These are phyloP conservation scores for Termitomyces heimii DNA, from an alignment of 768 basidiomycete genomes.

Conservation along the genomic window DNA sequence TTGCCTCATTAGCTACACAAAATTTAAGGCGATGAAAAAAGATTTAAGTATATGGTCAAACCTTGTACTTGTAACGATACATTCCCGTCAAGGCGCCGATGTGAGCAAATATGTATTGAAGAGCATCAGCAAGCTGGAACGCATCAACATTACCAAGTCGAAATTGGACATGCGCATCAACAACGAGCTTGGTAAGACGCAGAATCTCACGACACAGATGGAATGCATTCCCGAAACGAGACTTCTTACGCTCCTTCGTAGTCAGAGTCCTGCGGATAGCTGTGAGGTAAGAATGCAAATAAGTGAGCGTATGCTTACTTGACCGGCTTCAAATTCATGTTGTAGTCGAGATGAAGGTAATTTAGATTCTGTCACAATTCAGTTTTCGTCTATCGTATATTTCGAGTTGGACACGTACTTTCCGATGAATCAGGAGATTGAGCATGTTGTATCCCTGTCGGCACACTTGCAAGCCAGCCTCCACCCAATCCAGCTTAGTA, in stretches of 20 bases:
- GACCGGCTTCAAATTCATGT: conserved; percentile 97
- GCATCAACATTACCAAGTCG: conserved; percentile 98
- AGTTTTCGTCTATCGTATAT: background rate
- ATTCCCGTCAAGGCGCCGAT: conserved; percentile 98
- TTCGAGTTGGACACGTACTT: conserved; percentile 38
- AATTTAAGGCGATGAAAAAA: background rate
- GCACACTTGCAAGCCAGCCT: conserved; percentile 97
- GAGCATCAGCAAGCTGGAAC: conserved; percentile 96
- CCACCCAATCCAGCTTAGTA: conserved; percentile 97
- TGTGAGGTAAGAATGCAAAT: background rate
- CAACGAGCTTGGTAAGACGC: conserved; percentile 95
- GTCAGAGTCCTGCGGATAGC: conserved; percentile 75
- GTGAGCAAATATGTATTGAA: conserved; percentile 97
- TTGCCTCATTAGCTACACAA: conserved; percentile 86
- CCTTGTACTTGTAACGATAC: conserved; percentile 99
- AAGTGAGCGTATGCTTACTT: conserved; percentile 38
- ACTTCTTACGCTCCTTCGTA: conserved; percentile 99
- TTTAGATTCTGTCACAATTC: conserved; percentile 61
- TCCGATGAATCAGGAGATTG: conserved; percentile 97
- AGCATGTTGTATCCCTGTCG: conserved; percentile 99
- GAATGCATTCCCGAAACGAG: conserved; percentile 99
- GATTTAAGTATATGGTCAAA: conserved; percentile 19
- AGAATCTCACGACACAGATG: conserved; percentile 97
- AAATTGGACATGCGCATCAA: conserved; percentile 98
- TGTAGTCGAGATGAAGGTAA: conserved; percentile 95